Evolutionary conservation across 2,329 filamentous ascomycete genomes (phyloP), one percentile per base, ranked within the genome.

Genomic region (Aureobasidium sp.): DNA sequence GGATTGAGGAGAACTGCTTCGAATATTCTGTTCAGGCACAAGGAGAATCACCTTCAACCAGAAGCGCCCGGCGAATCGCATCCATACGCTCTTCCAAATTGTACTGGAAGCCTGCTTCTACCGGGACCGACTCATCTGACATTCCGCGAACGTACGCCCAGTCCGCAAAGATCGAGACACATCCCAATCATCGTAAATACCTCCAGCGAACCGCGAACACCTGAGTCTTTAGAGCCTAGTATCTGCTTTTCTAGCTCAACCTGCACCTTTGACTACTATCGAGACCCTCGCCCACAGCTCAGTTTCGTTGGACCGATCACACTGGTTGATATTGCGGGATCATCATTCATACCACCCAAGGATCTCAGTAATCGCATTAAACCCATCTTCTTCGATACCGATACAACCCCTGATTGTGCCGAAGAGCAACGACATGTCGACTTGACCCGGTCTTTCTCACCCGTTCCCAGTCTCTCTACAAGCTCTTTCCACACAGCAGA

Each of bases 141-240:
- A 7, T 14, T 12, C 15, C 41, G 39, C 31, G 29, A 39, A 39
- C 55, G 55, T 39, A 39, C 41, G 12, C 45, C 57, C 14, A 60
- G 57, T 34, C 57, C 57, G 7, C 57, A 60, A 11, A 49, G 57
- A 25, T 42, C 57, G 20, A 60, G 57, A 22, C 57, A 60, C 25
- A 45, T 60, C 11, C 57, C 57, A 4, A 60, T 58, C 15, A 29
- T 58, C 42, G 42, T 58, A 27, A 48, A 39, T 22, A 47, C 42
- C 14, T 48, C 15, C n/a, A 47, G 17, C 41, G 42, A 48, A n/a
- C 34, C 34, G 15, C 14, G 31, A 15, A 39, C 31, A n/a, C 42
- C 29, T 20, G 22, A 29, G 12, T 42, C 9, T 2, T 2, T 39
- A 8, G 42, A 58, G 4, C 34, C 41, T 20, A 42, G 41, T 29